Base-by-base conservation (phyloP, 345 rosid species). In the Lumnitzera racemosa region DNA sequence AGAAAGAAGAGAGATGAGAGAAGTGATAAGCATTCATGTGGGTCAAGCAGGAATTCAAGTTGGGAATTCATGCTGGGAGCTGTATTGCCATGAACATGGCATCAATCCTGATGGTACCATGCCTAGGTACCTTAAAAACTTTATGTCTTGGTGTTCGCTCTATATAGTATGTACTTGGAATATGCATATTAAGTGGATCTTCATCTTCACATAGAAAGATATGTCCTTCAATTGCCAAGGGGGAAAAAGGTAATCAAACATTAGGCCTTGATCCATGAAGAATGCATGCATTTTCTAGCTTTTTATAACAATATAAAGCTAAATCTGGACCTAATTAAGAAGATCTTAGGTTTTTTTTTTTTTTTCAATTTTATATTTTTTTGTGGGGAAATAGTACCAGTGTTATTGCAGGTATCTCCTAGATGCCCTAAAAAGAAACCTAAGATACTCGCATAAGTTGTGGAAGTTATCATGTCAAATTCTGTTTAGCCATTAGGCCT, bases 11-110 rank as follows among this genome's bases (percentile, higher is more conserved):
- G 47, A 63, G 31, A 73, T 73, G 77, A 68, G 77, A 57, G 77
- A 73, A 61, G 68, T 73, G 8, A 73, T 73, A 15, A 73, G 77
- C 70, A 64, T 73, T 41, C 77, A 73, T 57, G 68, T 73, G 13
- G 77, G 77, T 2, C 77, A 73, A 31, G 77, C 77, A 11, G 77
- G 77, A 31, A 68, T 73, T 57, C 77, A 73, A 47, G 77, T 73
- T 10, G 77, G 77, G 31, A 73, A 73, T 57, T 51, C 76, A 36
- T 36, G 43, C 43, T 36, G 43, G 43, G 43, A 36, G 43, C 43
- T 36, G 43, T 36, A 5, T 36, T 36, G 43, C 43, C 11, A 36
- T 36, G 43, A 36, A 36, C 43, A 36, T 3, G 43, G 3, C 2
- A 36, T 36, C 11, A 36, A 36, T 7, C 43, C 43, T 36, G 43